Evolutionary conservation across 306 rosid species (phyloP), one percentile per base, ranked within the genome.

Genomic region (Malus fusca): DNA sequence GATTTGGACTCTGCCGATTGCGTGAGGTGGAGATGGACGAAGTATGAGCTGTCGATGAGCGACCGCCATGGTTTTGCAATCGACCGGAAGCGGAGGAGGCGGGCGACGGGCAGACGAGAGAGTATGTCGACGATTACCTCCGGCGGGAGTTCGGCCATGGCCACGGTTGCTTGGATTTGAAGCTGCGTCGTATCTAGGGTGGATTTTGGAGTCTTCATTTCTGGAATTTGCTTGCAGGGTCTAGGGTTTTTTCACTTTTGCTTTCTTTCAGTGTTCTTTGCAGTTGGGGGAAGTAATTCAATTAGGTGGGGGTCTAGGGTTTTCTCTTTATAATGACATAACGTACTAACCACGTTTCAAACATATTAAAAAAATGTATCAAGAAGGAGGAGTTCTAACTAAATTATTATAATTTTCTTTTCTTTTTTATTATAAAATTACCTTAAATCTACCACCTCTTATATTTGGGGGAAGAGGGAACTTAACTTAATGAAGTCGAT

Each of bases 91-190:
- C 77, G 75, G 72, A 90, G 83, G 28, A 90, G 84, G 68, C 72
- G 10, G 15, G 22, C 42, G 0, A 75, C 85, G 0, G 89, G 90
- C 4, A 80, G 43, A 1, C 83, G 81, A 40, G 85, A 77, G 80
- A 92, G 81, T 18, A 92, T 83, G 17, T 80, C 86, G 81, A 46
- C 28, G 78, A 92, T 14, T 1, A 92, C 81, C 69, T 92, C 97
- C 6, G 19, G 15, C 3, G 97, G 97, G 21, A 92, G 80, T 23
- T 87, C 84, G 4, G 88, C 82, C 87, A 88, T 74, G 66, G 88
- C 82, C 87, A 83, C 71, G 74, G 33, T 1, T 14, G 66, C 66
- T n/a, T 25, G 59, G 35, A 37, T 40, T 62, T 56, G 26, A 55
- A 44, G 58, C 42, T 17, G 56, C 3, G 66, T 61, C n/a, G 37